phyloP scores from a whole-genome alignment of 345 rosid genomes.

The Mallotus nudiflorus region DNA sequence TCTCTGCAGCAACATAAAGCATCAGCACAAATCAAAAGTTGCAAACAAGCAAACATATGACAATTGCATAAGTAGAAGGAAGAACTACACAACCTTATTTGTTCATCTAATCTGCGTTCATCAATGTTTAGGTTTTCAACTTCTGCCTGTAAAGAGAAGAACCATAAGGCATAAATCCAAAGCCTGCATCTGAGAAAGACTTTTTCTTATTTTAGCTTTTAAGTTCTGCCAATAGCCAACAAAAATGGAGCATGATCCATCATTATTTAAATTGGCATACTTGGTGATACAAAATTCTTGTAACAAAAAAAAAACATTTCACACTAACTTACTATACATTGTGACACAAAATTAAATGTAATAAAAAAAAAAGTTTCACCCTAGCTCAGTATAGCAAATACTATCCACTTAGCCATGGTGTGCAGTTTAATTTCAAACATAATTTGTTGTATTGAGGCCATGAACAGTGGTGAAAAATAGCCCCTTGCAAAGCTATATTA shows the following conservation, averaged over 20 bases:
- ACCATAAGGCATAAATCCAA: background rate
- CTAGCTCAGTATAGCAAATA: too few species aligned
- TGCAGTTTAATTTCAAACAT: background rate
- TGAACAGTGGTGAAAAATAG: background rate
- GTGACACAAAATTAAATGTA: too few species aligned
- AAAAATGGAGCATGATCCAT: constrained; percentile 9
- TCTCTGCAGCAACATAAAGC: constrained; percentile 52
- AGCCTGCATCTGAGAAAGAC: background rate
- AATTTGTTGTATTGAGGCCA: background rate
- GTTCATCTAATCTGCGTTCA: constrained; percentile 64
- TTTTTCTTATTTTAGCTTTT: background rate
- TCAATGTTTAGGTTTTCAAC: constrained; percentile 67
- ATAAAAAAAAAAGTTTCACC: too few species aligned
- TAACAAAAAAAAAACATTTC: background rate
- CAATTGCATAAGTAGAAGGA: constrained; percentile 17
- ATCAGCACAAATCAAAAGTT: constrained; percentile 31
- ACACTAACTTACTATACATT: background rate
- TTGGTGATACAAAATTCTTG: background rate
- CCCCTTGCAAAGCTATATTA: background rate
- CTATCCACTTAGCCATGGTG: background rate
- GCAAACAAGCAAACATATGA: constrained; percentile 8
- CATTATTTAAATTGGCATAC: background rate
- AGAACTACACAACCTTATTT: constrained; percentile 47
- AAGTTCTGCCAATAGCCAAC: background rate
- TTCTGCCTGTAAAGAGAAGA: constrained; percentile 56